A percentile compares a stretch with the other conserved stretches of the same genome.
Evolutionary conservation across 306 rosid species (phyloP).

Genomic region (Oxytropis ochrocephala): DNA sequence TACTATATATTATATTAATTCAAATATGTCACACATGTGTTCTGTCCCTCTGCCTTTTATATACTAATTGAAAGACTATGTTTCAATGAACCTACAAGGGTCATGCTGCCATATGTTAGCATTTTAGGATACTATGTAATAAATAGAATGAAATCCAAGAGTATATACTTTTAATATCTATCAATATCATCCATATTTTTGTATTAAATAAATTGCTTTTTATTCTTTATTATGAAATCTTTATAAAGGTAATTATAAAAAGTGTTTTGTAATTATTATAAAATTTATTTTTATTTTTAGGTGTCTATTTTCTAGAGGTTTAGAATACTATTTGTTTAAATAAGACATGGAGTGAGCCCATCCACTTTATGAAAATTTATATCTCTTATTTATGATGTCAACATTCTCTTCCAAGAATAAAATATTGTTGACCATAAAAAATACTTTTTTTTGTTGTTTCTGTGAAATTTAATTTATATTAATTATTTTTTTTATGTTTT

Average conservation of each 20-base stretch:
- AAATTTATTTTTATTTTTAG: neutral
- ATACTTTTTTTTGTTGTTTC: neutral
- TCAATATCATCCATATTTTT: neutral
- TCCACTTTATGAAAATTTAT: neutral
- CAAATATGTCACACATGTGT: neutral
- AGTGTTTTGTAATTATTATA: neutral
- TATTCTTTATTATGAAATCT: neutral
- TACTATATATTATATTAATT: neutral
- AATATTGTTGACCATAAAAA: neutral
- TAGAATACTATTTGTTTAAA: neutral
- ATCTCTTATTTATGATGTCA: constrained; percentile 13
- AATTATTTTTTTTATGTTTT: neutral
- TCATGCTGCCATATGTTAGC: constrained; percentile 58
- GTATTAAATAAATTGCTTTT: neutral
- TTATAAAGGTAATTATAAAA: neutral
- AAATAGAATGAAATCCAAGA: constrained; percentile 44
- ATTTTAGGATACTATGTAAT: constrained; percentile 20
- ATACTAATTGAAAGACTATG: neutral
- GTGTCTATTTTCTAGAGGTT: neutral
- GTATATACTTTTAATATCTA: constrained; percentile 18
- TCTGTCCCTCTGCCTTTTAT: neutral
- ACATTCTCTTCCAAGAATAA: neutral
- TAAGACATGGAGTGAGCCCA: neutral
- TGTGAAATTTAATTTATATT: neutral
- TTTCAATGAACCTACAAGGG: constrained; percentile 32